Conservation (phyloP, 495 filamentous ascomycete species). For the Neurospora discreta region DNA sequence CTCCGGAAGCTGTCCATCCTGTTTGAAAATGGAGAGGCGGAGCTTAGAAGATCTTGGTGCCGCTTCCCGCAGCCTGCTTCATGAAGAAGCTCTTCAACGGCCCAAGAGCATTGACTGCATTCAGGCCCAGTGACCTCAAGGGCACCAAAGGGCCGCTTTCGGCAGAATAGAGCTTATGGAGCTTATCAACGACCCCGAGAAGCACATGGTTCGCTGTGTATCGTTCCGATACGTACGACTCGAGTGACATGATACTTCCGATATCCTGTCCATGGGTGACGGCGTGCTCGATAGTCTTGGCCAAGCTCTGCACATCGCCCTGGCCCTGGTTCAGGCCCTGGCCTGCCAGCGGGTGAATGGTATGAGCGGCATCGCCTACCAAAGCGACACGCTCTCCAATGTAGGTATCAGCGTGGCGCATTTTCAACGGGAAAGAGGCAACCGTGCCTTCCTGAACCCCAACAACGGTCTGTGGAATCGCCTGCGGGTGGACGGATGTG, state of each 20-base stretch:
- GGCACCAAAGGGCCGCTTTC: conserved; percentile 65
- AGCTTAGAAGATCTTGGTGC: conserved; percentile 31
- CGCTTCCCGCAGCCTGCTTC: conserved; percentile 69
- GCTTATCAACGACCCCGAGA: conserved; percentile 80
- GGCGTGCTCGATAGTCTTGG: conserved; percentile 60
- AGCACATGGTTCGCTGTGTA: conserved; percentile 77
- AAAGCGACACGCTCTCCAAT: conserved; percentile 79
- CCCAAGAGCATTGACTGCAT: conserved; percentile 62
- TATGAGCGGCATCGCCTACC: conserved; percentile 89
- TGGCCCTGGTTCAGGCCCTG: conserved; percentile 93
- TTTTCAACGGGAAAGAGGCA: conserved; percentile 79
- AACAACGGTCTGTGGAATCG: conserved; percentile 40
- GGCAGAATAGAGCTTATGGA: conserved; percentile 84
- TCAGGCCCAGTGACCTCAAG: conserved; percentile 64
- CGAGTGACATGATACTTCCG: conserved; percentile 58
- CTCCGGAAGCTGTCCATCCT: neutral
- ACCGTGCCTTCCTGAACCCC: conserved; percentile 69
- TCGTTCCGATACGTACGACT: conserved; percentile 65
- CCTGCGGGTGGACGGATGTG: conserved; percentile 37
- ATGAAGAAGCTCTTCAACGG: conserved; percentile 79
- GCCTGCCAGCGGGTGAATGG: conserved; percentile 86
- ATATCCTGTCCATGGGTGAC: conserved; percentile 74
- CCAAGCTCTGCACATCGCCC: conserved; percentile 70
- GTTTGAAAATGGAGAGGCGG: neutral
- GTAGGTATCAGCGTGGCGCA: conserved; percentile 88